phyloP scores from a whole-genome alignment of 179 eudicot genomes.

The Silene noctiflora region DNA sequence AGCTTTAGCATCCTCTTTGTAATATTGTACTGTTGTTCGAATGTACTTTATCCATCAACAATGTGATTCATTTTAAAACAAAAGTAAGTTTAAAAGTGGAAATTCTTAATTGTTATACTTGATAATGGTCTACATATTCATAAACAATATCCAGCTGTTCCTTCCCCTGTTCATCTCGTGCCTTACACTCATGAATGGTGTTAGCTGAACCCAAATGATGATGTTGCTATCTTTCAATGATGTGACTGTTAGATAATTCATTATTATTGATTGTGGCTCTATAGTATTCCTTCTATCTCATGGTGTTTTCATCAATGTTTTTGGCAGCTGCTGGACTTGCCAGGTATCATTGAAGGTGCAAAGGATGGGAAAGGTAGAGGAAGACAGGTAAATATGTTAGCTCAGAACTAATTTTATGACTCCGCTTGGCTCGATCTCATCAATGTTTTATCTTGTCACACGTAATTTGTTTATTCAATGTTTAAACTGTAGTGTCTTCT shows the following conservation, averaged over 20 bases:
- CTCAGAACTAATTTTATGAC: background rate
- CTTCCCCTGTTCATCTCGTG: background rate
- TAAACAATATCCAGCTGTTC: background rate
- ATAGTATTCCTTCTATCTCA: background rate
- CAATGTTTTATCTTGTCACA: slow-evolving; percentile 1
- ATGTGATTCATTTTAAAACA: background rate
- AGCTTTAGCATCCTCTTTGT: background rate
- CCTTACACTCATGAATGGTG: background rate
- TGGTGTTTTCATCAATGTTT: slow-evolving; percentile 18
- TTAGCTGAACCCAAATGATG: too few species aligned
- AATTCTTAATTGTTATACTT: too few species aligned
- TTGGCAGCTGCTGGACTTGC: slow-evolving; percentile 87
- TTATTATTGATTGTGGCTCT: background rate
- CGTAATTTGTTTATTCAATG: background rate
- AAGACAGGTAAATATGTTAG: slow-evolving; percentile 68
- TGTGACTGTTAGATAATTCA: background rate
- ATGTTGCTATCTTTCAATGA: too few species aligned
- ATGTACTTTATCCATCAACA: background rate
- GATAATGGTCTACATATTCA: background rate
- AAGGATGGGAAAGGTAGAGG: slow-evolving; percentile 99
- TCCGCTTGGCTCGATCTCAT: background rate
- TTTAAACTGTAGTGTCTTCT: background rate
- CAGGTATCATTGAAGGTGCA: slow-evolving; percentile 99
- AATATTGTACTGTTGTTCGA: background rate
- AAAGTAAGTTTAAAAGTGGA: background rate